A percentile compares a stretch with the other conserved stretches of the same genome.
Conservation (phyloP, 306 rosid species). For the Vicia villosa region DNA sequence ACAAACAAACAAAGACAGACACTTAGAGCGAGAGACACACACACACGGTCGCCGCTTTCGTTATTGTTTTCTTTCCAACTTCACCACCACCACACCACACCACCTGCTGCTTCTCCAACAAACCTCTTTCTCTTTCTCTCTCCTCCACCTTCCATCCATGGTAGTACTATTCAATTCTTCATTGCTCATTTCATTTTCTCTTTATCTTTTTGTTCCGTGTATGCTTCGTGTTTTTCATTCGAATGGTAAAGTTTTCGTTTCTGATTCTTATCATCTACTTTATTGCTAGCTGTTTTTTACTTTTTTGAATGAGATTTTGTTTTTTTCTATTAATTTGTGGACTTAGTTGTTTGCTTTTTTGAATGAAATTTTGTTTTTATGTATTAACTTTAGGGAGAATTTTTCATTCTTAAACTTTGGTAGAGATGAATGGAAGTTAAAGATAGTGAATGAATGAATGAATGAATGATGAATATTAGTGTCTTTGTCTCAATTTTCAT, state of each 20-base stretch:
- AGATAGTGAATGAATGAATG: background rate
- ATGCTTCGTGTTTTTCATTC: background rate
- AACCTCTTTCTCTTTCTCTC: background rate
- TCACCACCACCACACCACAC: background rate
- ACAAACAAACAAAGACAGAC: background rate
- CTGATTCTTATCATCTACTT: background rate
- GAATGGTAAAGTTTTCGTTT: conserved; percentile 9
- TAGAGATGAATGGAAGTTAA: background rate
- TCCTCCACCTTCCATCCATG: no score
- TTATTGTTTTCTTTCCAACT: background rate
- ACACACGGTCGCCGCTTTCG: background rate
- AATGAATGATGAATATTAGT: background rate
- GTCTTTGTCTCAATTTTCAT: background rate
- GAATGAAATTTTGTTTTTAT: background rate
- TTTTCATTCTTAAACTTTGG: background rate
- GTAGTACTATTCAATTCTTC: background rate
- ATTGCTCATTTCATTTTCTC: background rate
- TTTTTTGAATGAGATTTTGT: background rate
- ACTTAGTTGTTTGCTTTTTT: background rate
- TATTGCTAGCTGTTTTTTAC: background rate
- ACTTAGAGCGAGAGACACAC: background rate
- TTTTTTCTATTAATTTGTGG: background rate
- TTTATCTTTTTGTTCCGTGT: background rate
- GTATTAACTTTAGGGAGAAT: background rate
- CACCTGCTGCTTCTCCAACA: background rate